Evolutionary conservation across 2,329 filamentous ascomycete species (phyloP), one percentile per base, ranked within the genome.

Genomic region (Salinomyces thailandicus): DNA sequence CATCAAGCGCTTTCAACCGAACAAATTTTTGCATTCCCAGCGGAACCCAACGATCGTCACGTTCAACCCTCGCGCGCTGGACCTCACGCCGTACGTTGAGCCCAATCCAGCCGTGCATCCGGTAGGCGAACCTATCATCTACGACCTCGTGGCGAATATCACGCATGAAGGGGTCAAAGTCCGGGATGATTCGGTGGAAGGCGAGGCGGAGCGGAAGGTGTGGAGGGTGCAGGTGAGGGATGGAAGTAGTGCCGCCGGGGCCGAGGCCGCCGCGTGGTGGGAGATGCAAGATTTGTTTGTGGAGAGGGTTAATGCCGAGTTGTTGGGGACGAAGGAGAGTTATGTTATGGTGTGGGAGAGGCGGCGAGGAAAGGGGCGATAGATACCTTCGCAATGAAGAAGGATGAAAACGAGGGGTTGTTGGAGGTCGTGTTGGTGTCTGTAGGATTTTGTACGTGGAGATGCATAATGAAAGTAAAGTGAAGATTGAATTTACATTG

Each of bases 41-140:
- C 82, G 91, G 34, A 98, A 98, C 60, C 91, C 89, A 1, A 98
- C 91, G 7, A 98, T 98, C 53, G 91, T 98, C 45, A 96, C 89
- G 0, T 98, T 96, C 61, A 85, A 89, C 46, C 81, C 85, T 4
- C 73, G 80, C 55, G 76, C 80, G 28, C 75, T 98, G 6, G 86
- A 98, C 58, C 79, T 95, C 68, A 73, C 79, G 4, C 86, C 87
- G 0, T 96, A 91, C 53, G 85, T 94, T 9, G 85, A 96, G 63
- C 87, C 89, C 0, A 85, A 87, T 53, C 82, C 85, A 0, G 62
- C 69, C 4, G 57, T 81, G 24, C 77, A 81, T 59, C 73, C 79
- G 0, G 75, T 75, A 0, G 76, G 81, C 2, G 22, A 26, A n/a
- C 86, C 89, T 2, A 84, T 96, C 48, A 79, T 82, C 68, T 98